Evolutionary conservation across 139 green algal genomes (phyloP).

Genomic region (Yamagishiella unicocca): DNA sequence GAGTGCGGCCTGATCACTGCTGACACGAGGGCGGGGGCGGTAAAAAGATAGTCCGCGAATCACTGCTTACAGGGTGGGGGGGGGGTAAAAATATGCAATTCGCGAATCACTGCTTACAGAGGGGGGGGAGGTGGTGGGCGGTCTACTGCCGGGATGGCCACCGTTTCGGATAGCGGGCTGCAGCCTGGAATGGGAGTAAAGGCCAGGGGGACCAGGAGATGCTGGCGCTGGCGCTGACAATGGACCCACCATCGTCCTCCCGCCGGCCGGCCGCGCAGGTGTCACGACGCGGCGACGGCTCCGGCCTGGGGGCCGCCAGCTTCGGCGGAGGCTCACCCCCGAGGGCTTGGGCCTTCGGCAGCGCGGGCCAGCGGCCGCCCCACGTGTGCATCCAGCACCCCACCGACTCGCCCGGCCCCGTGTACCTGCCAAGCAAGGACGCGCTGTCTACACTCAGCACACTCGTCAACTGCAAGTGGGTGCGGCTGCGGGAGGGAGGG

Average conservation of each 20-base stretch:
- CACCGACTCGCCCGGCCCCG: conserved; percentile 47
- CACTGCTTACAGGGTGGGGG: too few relatives aligned
- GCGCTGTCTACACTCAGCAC: neutral
- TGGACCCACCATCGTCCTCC: neutral
- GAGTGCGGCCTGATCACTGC: neutral
- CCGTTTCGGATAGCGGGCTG: too few relatives aligned
- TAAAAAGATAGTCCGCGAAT: too few relatives aligned
- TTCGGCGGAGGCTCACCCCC: conserved; percentile 12
- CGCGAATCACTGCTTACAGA: too few relatives aligned
- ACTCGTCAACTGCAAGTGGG: conserved; percentile 6
- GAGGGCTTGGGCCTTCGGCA: conserved; percentile 43
- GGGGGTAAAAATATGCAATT: too few relatives aligned
- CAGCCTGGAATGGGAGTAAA: too few relatives aligned
- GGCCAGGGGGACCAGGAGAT: too few relatives aligned
- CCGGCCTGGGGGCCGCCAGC: neutral
- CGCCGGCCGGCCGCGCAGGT: neutral
- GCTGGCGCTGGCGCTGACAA: too few relatives aligned
- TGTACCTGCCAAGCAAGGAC: conserved; percentile 48
- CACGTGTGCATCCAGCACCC: conserved; percentile 46
- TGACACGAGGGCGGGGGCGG: neutral
- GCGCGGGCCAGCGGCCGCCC: conserved; percentile 41
- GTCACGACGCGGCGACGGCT: conserved; percentile 12
- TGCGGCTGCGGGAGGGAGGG: neutral
- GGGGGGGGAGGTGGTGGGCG: too few relatives aligned
- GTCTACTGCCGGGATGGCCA: too few relatives aligned